A percentile compares a stretch with the other conserved stretches of the same genome.
Evolutionary conservation across 2,329 filamentous ascomycete genomes (phyloP).

Genomic region (Bipolaris gigantea): DNA sequence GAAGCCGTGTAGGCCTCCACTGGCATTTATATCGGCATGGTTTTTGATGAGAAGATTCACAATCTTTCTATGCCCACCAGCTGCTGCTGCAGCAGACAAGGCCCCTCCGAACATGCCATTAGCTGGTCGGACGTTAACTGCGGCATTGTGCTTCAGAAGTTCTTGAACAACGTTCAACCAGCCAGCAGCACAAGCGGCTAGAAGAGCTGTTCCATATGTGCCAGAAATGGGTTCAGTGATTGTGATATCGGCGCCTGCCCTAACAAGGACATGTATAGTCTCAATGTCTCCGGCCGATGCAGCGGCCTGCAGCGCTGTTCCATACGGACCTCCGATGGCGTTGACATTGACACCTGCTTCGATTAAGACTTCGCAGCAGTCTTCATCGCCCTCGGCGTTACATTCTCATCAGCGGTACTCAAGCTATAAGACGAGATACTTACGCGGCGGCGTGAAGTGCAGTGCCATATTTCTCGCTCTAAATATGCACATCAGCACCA

Average conservation of each 20-base stretch:
- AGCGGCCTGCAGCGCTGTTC: constrained; percentile 25
- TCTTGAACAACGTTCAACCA: constrained; percentile 14
- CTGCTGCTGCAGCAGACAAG: constrained; percentile 14
- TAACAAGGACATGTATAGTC: constrained; percentile 16
- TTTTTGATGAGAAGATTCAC: constrained; percentile 18
- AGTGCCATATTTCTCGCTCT: constrained; percentile 20
- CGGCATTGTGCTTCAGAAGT: constrained; percentile 20
- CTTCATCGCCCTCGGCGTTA: constrained; percentile 17
- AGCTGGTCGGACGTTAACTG: constrained; percentile 18
- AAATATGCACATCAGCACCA: constrained; percentile 21
- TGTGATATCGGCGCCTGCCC: constrained; percentile 19
- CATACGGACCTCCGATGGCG: constrained; percentile 18
- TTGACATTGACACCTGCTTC: constrained; percentile 25
- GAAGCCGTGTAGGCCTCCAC: constrained; percentile 19
- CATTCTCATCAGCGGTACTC: not conserved
- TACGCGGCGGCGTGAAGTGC: constrained; percentile 27
- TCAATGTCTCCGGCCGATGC: constrained; percentile 16
- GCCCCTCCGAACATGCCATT: constrained; percentile 22
- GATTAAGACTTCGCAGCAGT: constrained; percentile 19
- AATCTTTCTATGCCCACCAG: constrained; percentile 8
- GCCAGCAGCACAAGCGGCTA: constrained; percentile 23
- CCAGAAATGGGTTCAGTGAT: constrained; percentile 16
- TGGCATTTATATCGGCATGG: constrained; percentile 22
- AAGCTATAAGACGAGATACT: not conserved
- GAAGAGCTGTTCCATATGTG: constrained; percentile 25